phyloP scores from a whole-genome alignment of 345 rosid genomes.

The Gossypium herbaceum region DNA sequence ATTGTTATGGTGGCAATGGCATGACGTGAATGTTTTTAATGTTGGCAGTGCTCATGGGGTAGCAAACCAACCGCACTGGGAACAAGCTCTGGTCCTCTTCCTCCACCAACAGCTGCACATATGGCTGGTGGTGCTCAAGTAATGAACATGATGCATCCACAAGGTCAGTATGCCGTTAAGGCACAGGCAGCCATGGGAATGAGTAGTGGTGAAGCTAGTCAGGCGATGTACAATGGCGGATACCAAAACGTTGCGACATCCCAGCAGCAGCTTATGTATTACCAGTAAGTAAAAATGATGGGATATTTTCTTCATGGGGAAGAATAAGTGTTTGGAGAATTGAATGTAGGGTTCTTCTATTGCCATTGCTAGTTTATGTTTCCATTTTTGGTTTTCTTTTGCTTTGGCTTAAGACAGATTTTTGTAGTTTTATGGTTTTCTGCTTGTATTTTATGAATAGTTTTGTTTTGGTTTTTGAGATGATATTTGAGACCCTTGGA shows the following conservation, averaged over 20 bases:
- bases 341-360: slow-evolving; percentile 21
- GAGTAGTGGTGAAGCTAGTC: background rate
- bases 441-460: background rate
- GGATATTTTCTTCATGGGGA: too few species aligned
- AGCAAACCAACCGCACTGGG: slow-evolving; percentile 89
- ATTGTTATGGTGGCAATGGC: background rate
- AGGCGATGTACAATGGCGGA: background rate
- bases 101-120: slow-evolving; percentile 63
- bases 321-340: background rate
- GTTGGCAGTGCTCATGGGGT: slow-evolving; percentile 90
- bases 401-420: background rate
- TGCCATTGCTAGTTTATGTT: background rate
- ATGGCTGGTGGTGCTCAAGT: slow-evolving; percentile 33
- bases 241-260: background rate
- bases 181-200: background rate
- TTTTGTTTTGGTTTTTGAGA: slow-evolving; percentile 17
- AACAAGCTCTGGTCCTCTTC: slow-evolving; percentile 74
- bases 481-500: background rate
- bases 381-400: background rate
- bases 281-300: too few species aligned
- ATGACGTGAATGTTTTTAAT: background rate
- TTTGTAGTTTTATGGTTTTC: background rate
- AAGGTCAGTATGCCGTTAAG: background rate
- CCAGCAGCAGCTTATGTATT: too few species aligned
- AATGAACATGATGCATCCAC: background rate